These are phyloP conservation scores for Pseudotulostoma volvatum DNA, from an alignment of 495 filamentous ascomycete species.

Conservation along the genomic window DNA sequence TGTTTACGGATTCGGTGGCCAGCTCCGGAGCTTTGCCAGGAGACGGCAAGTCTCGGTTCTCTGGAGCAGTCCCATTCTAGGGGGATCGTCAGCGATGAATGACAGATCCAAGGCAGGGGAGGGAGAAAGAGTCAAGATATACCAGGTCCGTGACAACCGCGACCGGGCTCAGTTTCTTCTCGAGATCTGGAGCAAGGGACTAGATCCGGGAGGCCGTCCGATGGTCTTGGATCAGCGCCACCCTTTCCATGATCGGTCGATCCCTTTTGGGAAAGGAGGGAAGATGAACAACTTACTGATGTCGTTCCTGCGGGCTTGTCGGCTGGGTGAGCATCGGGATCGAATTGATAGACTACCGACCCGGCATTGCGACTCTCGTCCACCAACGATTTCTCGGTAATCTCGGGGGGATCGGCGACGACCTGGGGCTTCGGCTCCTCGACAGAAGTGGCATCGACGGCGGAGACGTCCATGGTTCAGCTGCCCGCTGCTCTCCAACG, in stretches of 20 bases:
- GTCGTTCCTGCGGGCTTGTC: constrained; percentile 66
- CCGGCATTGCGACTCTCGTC: constrained; percentile 64
- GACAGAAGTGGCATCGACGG: constrained; percentile 38
- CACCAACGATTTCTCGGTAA: constrained; percentile 52
- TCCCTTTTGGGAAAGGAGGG: neutral
- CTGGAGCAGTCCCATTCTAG: constrained; percentile 49
- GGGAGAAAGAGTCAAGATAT: neutral
- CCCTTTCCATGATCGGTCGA: neutral
- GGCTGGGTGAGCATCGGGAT: constrained; percentile 70
- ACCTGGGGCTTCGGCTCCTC: constrained; percentile 23
- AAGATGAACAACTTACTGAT: constrained; percentile 42
- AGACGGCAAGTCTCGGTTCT: constrained; percentile 62
- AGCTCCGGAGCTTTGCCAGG: constrained; percentile 53
- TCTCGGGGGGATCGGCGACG: constrained; percentile 52
- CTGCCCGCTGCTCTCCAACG: too few relatives aligned
- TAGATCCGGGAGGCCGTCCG: neutral
- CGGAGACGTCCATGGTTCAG: constrained; percentile 22
- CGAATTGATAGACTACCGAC: constrained; percentile 63
- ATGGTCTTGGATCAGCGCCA: neutral
- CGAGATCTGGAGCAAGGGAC: neutral
- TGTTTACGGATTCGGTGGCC: constrained; percentile 21
- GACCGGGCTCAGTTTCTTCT: neutral
- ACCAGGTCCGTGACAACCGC: neutral
- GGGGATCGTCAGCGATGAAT: constrained; percentile 5
- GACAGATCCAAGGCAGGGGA: neutral